Evolutionary conservation across 371 early-diverging fungal species (phyloP), one percentile per base, ranked within the genome.

Genomic region (Sporodiniella umbellata): DNA sequence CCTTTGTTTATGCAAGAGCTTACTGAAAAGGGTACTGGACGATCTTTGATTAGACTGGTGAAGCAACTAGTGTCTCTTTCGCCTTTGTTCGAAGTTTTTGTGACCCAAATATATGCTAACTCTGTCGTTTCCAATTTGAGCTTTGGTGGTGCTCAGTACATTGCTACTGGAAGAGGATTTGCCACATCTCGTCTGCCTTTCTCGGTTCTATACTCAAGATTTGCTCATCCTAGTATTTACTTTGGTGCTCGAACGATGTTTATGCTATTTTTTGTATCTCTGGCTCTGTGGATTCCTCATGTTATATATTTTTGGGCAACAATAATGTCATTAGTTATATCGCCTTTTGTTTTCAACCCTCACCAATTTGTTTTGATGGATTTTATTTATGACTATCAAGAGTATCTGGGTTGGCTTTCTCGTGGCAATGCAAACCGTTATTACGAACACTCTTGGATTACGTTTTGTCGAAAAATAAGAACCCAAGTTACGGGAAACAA

Each of bases 121-220:
- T 80, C 90, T 24, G 84, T 94, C 35, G 64, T 91, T 58, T 84
- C 86, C 49, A 90, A 92, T 60, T 59, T 93, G 58, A 88, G 82
- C 10, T 93, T 89, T 66, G 92, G 93, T 42, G 92, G 92, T 8
- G 90, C 91, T 15, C 79, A 88, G 0, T 95, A 94, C 60, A 90
- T 92, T 51, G 87, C 88, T 17, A 90, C 93, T 1, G 95, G 95
- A 0, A 85, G 95, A 60, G 92, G 92, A 12, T 90, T 95, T 65
- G 92, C 94, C 2, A 95, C 93, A 0, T 74, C 91, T 5, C 83
- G 94, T 3, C 53, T 86, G n/a, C 82, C 87, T 18, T 93, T 95
- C 64, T 74, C 83, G 1, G 72, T 81, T 2, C 80, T 94, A 11
- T 94, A 86, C 51, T 79, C 87, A 22, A 81, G 88, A 3, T 95